Evolutionary conservation across 805 yeast genomes (phyloP), one percentile per base, ranked within the genome.

Genomic region (Monosporozyma aquatica): DNA sequence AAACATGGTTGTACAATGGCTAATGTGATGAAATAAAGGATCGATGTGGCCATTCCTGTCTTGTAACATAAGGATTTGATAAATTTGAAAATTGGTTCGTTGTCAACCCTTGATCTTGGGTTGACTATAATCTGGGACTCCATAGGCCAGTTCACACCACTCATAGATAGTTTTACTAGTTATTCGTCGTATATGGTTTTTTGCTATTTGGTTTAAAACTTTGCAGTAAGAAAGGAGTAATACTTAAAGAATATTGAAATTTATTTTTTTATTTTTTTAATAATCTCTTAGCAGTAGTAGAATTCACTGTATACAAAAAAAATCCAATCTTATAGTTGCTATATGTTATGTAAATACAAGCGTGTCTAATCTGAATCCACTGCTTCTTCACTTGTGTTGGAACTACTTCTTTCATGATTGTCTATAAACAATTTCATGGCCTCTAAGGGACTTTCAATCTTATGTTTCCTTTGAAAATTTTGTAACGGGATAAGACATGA

Each of bases 401-500:
- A 21, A 26, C 7, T 18, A 23, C 13, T 5, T 26, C 11, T 26
- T 26, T 9, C 23, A 8, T 32, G 32, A 25, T 41, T 43, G 23
- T 37, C 35, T 15, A 33, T 44, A 44, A 62, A 66, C 14, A 67
- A 51, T 42, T 71, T 75, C 41, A 81, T 62, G 0, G 82, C 75
- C 18, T 70, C 72, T 28, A 75, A 46, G 0, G 87, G 84, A 23
- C 79, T 73, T 4, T 57, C 59, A 3, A 73, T 67, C 27, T 75
- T 69, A 22, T 66, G 65, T 6, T 69, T 61, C 43, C 67, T 64
- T 9, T 82, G 72, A 49, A 70, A 75, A 5, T 70, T 66, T 77
- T 83, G 78, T 43, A 87, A 63, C 5, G 82, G 78, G 43, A 74
- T 72, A 48, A 86, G 68, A 47, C 76, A 75, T 0, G 87, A 70